Evolutionary conservation across 129 eudicot species (phyloP).

Genomic region (Flaveria bidentis): DNA sequence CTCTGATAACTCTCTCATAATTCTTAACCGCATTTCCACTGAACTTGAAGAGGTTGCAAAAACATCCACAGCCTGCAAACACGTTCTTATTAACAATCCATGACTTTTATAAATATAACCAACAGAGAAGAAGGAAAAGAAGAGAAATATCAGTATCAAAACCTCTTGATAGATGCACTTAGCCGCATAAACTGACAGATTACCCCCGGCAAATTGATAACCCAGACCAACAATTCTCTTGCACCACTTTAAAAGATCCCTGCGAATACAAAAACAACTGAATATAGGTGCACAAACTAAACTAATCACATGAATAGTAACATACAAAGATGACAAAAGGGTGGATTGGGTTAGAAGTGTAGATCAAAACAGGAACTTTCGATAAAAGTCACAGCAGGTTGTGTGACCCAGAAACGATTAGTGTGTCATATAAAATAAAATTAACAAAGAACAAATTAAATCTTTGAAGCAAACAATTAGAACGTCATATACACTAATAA

Average conservation of each 20-base stretch:
- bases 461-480: not conserved
- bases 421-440: not conserved
- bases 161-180: slow-evolving; percentile 72
- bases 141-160: slow-evolving; percentile 6
- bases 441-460: not conserved
- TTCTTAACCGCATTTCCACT: slow-evolving; percentile 50
- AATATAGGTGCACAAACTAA: not conserved
- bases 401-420: not conserved
- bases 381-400: not conserved
- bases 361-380: not conserved
- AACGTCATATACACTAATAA: not conserved
- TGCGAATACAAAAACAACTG: slow-evolving; percentile 31
- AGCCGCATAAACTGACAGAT: slow-evolving; percentile 41
- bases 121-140: not conserved
- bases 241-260: slow-evolving; percentile 95
- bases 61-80: slow-evolving; percentile 85
- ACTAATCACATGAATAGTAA: not conserved
- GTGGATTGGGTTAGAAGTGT: not conserved
- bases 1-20: slow-evolving; percentile 67
- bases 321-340: not conserved
- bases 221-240: slow-evolving; percentile 74
- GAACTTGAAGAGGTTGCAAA: slow-evolving; percentile 79
- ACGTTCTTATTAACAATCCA: slow-evolving; percentile 15
- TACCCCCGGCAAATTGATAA: slow-evolving; percentile 39
- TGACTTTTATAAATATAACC: not conserved